A percentile compares a stretch with the other conserved stretches of the same genome.
Conservation (phyloP, 1,284 basidiomycete species). For the Ustilago trichophora region DNA sequence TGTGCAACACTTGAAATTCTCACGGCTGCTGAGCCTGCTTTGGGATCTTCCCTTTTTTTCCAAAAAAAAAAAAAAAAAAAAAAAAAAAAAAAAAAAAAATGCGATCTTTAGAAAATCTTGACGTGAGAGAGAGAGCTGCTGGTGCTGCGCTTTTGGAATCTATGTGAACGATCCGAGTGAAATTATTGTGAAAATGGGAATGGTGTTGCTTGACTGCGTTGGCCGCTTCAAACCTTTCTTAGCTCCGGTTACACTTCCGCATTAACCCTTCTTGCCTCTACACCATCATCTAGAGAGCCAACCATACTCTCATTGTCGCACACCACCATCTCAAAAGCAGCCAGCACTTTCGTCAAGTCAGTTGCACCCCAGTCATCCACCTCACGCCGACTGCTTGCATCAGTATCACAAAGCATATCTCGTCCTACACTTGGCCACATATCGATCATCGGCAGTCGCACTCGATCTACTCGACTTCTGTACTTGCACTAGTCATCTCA, state of each 20-base stretch:
- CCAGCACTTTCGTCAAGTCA: slow-evolving; percentile 3
- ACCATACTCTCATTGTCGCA: not conserved
- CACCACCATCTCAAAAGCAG: not conserved
- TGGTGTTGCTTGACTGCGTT: slow-evolving; percentile 27
- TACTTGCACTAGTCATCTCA: not conserved
- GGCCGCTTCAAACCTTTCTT: not conserved
- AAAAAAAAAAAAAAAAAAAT: no score
- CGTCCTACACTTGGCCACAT: not conserved
- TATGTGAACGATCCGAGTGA: no score
- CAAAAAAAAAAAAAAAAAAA: no score
- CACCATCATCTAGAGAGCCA: slow-evolving; percentile 4
- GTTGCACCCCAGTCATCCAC: slow-evolving; percentile 6
- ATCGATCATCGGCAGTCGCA: not conserved
- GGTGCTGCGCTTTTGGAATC: no score
- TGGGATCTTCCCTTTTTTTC: no score
- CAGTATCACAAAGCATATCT: not conserved
- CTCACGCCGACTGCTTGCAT: no score
- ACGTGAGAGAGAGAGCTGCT: no score
- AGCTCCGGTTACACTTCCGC: not conserved
- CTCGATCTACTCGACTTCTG: not conserved
- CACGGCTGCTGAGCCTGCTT: no score
- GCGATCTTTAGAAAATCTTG: no score
- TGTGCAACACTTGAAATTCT: no score
- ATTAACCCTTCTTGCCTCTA: not conserved
- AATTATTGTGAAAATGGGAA: no score